Evolutionary conservation across 1,139 yeast genomes (phyloP).

Genomic region (Chernovozyma sophiae-reginae): DNA sequence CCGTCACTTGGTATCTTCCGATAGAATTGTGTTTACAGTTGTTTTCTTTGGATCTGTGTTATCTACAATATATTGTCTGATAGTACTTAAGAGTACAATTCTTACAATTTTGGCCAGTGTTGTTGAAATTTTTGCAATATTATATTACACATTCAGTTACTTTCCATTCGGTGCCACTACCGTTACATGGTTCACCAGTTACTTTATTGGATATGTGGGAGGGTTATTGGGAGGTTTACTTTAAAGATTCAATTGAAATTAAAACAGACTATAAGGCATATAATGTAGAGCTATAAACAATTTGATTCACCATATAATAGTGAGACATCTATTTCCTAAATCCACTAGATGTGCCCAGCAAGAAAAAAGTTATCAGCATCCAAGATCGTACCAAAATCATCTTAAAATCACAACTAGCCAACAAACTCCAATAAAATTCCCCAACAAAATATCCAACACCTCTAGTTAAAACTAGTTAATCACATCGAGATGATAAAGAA

Average conservation of each 20-base stretch:
- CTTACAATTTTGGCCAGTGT: slow-evolving; percentile 74
- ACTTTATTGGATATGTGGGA: slow-evolving; percentile 74
- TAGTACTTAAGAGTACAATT: slow-evolving; percentile 61
- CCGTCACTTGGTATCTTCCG: slow-evolving; percentile 69
- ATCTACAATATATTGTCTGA: slow-evolving; percentile 57
- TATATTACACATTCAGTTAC: slow-evolving; percentile 86
- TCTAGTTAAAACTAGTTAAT: no score
- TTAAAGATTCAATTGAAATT: slow-evolving; percentile 10
- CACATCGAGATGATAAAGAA: no score
- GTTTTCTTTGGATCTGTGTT: slow-evolving; percentile 76
- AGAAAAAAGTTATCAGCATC: no score
- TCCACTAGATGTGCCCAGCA: no score
- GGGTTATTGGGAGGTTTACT: slow-evolving; percentile 48
- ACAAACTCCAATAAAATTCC: no score
- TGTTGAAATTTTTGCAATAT: slow-evolving; percentile 75
- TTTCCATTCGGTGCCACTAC: slow-evolving; percentile 96
- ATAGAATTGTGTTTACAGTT: slow-evolving; percentile 72
- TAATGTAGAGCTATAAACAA: no score
- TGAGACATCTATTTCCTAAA: no score
- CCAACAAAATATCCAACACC: no score
- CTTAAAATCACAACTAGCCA: no score
- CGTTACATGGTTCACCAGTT: slow-evolving; percentile 73
- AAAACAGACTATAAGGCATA: neutral
- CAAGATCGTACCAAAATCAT: no score
- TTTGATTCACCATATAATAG: no score